phyloP scores from a whole-genome alignment of 495 filamentous ascomycete species.

The Podospora anserina region DNA sequence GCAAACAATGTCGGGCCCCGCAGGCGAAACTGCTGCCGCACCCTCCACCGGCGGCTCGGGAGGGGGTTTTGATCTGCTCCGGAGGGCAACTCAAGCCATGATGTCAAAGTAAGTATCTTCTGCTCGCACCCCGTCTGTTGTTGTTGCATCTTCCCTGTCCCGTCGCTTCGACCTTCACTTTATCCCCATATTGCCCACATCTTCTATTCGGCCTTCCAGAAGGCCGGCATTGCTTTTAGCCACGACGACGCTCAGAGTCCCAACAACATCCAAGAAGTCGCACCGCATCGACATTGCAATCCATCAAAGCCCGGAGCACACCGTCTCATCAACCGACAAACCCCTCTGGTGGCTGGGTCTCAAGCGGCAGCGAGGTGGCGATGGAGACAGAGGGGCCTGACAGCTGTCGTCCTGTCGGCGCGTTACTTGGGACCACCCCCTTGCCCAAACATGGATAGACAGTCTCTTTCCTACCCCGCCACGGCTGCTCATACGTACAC shows the following conservation, averaged over 20 bases:
- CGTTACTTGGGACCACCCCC: neutral
- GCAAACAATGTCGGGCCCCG: slow-evolving; percentile 34
- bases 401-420: slow-evolving; percentile 7
- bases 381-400: slow-evolving; percentile 1
- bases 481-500: neutral
- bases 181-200: slow-evolving; percentile 22
- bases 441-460: slow-evolving; percentile 7
- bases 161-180: slow-evolving; percentile 21
- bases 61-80: slow-evolving; percentile 49
- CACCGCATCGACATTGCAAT: neutral
- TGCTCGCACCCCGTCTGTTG: neutral
- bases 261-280: neutral
- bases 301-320: neutral
- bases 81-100: slow-evolving; percentile 55
- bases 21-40: slow-evolving; percentile 21
- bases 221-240: slow-evolving; percentile 25
- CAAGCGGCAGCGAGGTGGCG: slow-evolving; percentile 7
- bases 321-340: neutral
- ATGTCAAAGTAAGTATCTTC: slow-evolving; percentile 53
- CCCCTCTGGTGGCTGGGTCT: neutral
- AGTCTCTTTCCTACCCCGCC: neutral
- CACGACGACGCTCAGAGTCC: slow-evolving; percentile 13
- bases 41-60: slow-evolving; percentile 28
- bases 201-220: slow-evolving; percentile 31
- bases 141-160: slow-evolving; percentile 16